Percentiles rank a stretch among this genome's conserved stretches.
Evolutionary conservation across 2,329 filamentous ascomycete genomes (phyloP).

Genomic region (Shiraia bambusicola): DNA sequence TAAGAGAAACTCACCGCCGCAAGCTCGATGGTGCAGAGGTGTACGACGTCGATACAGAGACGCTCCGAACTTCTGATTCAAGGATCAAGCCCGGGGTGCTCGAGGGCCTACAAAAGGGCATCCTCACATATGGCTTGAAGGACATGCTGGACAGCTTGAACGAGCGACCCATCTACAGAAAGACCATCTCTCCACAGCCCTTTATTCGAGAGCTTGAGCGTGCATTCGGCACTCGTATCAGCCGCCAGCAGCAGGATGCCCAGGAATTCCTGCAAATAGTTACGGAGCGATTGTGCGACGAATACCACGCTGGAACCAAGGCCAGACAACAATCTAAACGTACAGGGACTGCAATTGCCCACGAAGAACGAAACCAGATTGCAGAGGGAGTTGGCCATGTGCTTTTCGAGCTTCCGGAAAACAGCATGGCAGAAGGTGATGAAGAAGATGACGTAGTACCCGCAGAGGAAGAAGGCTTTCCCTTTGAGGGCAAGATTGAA

Average conservation of each 20-base stretch:
- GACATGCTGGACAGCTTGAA: constrained; percentile 90
- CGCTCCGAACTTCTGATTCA: constrained; percentile 45
- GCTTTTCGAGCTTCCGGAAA: constrained; percentile 19
- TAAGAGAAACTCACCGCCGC: constrained; percentile 84
- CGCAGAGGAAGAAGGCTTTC: constrained; percentile 70
- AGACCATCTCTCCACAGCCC: constrained; percentile 83
- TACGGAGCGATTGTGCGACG: constrained; percentile 86
- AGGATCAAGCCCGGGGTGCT: constrained; percentile 51
- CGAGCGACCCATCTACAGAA: constrained; percentile 88
- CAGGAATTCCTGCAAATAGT: constrained; percentile 97
- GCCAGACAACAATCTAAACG: constrained; percentile 63
- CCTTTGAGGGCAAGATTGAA: constrained; percentile 86
- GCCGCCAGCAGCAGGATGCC: constrained; percentile 92
- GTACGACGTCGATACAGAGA: constrained; percentile 64
- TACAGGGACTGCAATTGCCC: constrained; percentile 18
- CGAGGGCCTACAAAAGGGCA: constrained; percentile 69
- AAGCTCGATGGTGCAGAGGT: constrained; percentile 75
- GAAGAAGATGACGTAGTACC: constrained; percentile 14
- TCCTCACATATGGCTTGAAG: constrained; percentile 85
- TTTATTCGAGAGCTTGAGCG: constrained; percentile 83
- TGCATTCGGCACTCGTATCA: constrained; percentile 88
- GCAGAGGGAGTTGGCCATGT: constrained; percentile 27
- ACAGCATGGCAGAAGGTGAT: constrained; percentile 38
- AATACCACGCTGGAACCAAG: constrained; percentile 82
- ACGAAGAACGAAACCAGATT: constrained; percentile 25